These are phyloP conservation scores for Alisma plantagoaquatica DNA, from an alignment of 106 monocot species.

Conservation along the genomic window DNA sequence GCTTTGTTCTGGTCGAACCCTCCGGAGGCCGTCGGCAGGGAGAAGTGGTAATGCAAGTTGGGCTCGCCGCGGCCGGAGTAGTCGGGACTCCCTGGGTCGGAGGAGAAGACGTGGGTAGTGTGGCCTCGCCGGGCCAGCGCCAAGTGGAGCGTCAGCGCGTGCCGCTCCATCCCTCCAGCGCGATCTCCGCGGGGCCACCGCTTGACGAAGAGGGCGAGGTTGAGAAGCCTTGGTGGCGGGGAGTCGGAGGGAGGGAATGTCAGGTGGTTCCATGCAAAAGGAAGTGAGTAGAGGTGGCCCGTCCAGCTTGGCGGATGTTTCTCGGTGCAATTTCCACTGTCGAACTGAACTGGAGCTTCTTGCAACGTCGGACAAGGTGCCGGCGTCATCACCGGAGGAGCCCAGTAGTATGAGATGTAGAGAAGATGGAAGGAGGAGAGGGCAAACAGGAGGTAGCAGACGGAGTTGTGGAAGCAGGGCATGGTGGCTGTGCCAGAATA, in stretches of 20 bases:
- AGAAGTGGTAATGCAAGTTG: slow-evolving; percentile 40
- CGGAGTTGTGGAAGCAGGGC: no score
- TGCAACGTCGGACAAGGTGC: no score
- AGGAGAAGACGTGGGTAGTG: slow-evolving; percentile 44
- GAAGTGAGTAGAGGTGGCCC: slow-evolving; percentile 37
- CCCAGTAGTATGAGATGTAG: neutral
- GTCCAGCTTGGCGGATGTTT: neutral
- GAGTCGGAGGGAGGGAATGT: slow-evolving; percentile 32
- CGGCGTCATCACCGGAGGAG: neutral
- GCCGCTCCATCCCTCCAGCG: slow-evolving; percentile 80
- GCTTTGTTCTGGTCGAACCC: slow-evolving; percentile 58
- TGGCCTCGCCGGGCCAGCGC: slow-evolving; percentile 65
- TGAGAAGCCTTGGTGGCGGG: slow-evolving; percentile 46
- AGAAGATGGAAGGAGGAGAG: neutral
- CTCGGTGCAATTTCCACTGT: neutral
- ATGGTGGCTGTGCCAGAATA: no score
- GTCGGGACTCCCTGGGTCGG: slow-evolving; percentile 3
- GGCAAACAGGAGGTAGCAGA: slow-evolving; percentile 2
- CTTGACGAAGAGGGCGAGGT: slow-evolving; percentile 79
- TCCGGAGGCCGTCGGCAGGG: slow-evolving; percentile 42
- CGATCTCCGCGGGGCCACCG: slow-evolving; percentile 48
- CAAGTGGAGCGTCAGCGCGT: slow-evolving; percentile 72
- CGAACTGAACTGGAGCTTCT: no score
- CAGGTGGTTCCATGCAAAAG: slow-evolving; percentile 59
- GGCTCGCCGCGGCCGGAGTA: neutral